These are phyloP conservation scores for Anaeromyces robustus DNA, from an alignment of 192 early-diverging fungal species.

Conservation along the genomic window DNA sequence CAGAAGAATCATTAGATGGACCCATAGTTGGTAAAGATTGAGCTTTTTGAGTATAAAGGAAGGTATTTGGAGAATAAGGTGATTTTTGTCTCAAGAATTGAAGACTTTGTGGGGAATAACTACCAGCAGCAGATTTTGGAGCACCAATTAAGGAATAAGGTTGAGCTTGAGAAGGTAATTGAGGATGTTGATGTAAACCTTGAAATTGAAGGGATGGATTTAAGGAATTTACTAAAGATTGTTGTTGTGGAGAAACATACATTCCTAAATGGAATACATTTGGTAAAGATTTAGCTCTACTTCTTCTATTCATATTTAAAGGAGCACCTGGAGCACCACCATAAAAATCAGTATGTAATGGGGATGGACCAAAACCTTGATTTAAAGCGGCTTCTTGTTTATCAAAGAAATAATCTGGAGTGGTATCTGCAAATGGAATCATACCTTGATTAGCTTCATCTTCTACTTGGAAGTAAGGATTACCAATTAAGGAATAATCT, in stretches of 20 bases:
- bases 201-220: background rate
- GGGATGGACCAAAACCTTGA: background rate
- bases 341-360: background rate
- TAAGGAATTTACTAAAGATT: background rate
- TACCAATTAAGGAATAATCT: background rate
- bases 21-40: background rate
- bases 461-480: background rate
- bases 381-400: background rate
- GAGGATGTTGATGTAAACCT: background rate
- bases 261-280: background rate
- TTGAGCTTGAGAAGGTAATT: background rate
- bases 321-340: background rate
- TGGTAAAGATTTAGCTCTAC: background rate
- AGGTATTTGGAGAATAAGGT: background rate
- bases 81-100: background rate
- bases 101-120: background rate
- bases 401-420: background rate
- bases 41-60: background rate
- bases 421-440: background rate
- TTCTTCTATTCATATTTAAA: background rate
- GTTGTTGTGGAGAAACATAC: background rate
- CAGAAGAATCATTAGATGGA: background rate
- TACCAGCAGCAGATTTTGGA: background rate
- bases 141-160: background rate
- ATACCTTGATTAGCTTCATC: background rate